Percentiles rank a stretch among this genome's conserved stretches.
Evolutionary conservation across 495 filamentous ascomycete genomes (phyloP).

Genomic region (Penicillium herquei): DNA sequence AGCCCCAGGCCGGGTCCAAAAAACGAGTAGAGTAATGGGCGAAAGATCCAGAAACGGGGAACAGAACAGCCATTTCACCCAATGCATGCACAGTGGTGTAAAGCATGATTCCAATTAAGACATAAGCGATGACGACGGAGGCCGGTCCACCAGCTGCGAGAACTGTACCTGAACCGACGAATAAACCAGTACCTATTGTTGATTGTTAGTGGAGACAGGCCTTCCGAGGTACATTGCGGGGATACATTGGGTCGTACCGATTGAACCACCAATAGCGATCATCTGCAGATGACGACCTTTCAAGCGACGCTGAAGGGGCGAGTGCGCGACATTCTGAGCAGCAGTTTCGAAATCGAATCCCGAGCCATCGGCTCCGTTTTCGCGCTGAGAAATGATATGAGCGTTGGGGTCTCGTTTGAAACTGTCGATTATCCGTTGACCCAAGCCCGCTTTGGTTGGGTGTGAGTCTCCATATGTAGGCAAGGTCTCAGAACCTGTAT

Average conservation of each 20-base stretch:
- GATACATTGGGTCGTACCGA: constrained; percentile 56
- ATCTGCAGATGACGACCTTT: constrained; percentile 91
- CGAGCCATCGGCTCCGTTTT: constrained; percentile 55
- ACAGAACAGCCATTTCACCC: constrained; percentile 88
- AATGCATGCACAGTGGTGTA: constrained; percentile 90
- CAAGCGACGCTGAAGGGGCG: constrained; percentile 70
- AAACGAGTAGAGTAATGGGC: constrained; percentile 91
- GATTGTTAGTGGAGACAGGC: not conserved
- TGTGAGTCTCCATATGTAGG: constrained; percentile 42
- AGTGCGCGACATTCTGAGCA: constrained; percentile 69
- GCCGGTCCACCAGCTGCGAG: constrained; percentile 80
- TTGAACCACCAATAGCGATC: constrained; percentile 95
- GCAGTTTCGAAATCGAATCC: constrained; percentile 75
- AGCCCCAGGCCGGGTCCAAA: constrained; percentile 93
- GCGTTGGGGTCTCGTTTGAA: constrained; percentile 78
- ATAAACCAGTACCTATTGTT: constrained; percentile 74
- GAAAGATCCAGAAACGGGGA: constrained; percentile 91
- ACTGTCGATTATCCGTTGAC: constrained; percentile 64
- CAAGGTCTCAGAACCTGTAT: constrained; percentile 22
- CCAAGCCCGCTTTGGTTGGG: constrained; percentile 26
- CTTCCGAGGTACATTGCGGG: too few relatives aligned
- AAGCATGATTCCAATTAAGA: constrained; percentile 82
- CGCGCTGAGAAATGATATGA: constrained; percentile 54
- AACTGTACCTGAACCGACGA: constrained; percentile 81
- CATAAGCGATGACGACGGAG: constrained; percentile 77